These are phyloP conservation scores for Dictyophora rubrovolvata DNA, from an alignment of 768 basidiomycete species.

Conservation along the genomic window DNA sequence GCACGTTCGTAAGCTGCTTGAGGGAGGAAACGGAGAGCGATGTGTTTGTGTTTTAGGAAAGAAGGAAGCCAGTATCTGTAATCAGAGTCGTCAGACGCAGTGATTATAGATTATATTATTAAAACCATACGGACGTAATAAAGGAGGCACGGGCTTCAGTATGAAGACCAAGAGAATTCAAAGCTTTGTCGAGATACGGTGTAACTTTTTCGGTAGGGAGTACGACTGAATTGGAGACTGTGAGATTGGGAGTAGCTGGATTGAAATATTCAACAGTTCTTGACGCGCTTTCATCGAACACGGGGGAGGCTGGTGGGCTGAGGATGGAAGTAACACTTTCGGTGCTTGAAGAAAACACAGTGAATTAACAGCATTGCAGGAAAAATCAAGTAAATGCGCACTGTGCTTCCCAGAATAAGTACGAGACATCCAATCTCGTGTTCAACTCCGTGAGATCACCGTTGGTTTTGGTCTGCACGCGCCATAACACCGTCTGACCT, in stretches of 20 bases:
- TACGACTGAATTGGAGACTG: too few relatives aligned
- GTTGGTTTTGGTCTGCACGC: constrained; percentile 20
- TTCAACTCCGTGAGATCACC: constrained; percentile 23
- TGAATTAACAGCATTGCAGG: constrained; percentile 3
- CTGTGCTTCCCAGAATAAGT: constrained; percentile 30
- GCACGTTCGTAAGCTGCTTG: constrained; percentile 33
- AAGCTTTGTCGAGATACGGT: constrained; percentile 26
- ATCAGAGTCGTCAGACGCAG: background rate
- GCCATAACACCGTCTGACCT: constrained; percentile 25
- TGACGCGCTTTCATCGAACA: too few relatives aligned
- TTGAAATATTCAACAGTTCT: too few relatives aligned
- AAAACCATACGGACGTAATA: constrained; percentile 25
- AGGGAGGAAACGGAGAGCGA: constrained; percentile 37
- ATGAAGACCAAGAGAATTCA: constrained; percentile 27
- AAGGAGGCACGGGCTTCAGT: constrained; percentile 36
- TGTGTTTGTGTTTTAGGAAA: constrained; percentile 27
- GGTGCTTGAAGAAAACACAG: too few relatives aligned
- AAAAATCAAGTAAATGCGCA: constrained; percentile 11
- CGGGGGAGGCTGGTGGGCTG: too few relatives aligned
- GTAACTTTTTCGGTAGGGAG: constrained; percentile 15
- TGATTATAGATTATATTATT: constrained; percentile 1
- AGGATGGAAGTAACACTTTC: too few relatives aligned
- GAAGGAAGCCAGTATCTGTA: constrained; percentile 35
- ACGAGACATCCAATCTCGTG: constrained; percentile 22
- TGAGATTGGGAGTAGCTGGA: too few relatives aligned